A percentile compares a stretch with the other conserved stretches of the same genome.
These are phyloP conservation scores for Talaromyces amestolkiae DNA, from an alignment of 2,329 filamentous ascomycete species.

Conservation along the genomic window DNA sequence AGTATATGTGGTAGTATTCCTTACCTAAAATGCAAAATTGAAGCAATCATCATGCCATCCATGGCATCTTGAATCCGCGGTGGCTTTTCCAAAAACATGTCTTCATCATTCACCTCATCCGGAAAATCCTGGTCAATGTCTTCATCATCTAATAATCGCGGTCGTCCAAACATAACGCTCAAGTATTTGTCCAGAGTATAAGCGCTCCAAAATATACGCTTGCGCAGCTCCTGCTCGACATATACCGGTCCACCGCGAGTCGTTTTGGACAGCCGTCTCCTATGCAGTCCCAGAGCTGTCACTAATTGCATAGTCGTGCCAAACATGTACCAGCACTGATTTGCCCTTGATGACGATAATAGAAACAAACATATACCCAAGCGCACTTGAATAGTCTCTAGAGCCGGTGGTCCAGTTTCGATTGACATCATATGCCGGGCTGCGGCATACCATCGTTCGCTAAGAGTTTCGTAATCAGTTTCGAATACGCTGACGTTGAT, in stretches of 20 bases:
- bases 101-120: conserved; percentile 55
- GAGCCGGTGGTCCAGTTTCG: conserved; percentile 53
- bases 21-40: conserved; percentile 39
- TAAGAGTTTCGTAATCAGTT: conserved; percentile 17
- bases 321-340: conserved; percentile 61
- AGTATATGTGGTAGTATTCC: not conserved
- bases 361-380: conserved; percentile 60
- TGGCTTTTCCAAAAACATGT: conserved; percentile 50
- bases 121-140: conserved; percentile 64
- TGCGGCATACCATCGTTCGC: conserved; percentile 40
- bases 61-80: conserved; percentile 33
- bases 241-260: conserved; percentile 32
- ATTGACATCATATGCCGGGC: conserved; percentile 37
- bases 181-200: conserved; percentile 64
- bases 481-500: not conserved
- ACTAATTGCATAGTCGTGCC: conserved; percentile 57
- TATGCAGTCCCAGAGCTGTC: conserved; percentile 44
- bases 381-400: conserved; percentile 59
- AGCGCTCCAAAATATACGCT: conserved; percentile 61
- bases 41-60: conserved; percentile 42
- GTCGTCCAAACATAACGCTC: conserved; percentile 61
- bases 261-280: conserved; percentile 30
- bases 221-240: conserved; percentile 52
- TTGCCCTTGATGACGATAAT: conserved; percentile 58
- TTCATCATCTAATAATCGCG: conserved; percentile 60